A percentile compares a stretch with the other conserved stretches of the same genome.
These are phyloP conservation scores for Asterochloris erici DNA, from an alignment of 139 green algal species.

Conservation along the genomic window DNA sequence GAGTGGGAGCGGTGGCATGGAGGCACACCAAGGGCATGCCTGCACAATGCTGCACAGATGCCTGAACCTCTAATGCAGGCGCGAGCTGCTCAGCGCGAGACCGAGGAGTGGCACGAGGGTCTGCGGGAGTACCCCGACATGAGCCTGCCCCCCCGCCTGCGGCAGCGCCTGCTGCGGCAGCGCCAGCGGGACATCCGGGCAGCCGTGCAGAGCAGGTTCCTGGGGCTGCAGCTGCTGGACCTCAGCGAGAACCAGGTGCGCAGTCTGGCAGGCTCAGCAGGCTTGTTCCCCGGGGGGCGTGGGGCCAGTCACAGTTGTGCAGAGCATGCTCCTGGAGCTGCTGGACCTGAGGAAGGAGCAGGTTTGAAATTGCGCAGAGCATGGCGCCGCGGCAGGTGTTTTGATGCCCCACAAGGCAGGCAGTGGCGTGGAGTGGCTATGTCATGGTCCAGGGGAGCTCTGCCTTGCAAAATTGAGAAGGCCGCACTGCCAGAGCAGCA, in stretches of 20 bases:
- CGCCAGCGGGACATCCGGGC: neutral
- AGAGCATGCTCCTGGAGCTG: neutral
- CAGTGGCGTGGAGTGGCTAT: neutral
- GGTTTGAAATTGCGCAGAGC: neutral
- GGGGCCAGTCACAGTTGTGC: neutral
- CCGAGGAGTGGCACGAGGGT: conserved; percentile 13
- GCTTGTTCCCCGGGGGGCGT: neutral
- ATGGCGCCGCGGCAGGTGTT: neutral
- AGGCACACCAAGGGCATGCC: no score
- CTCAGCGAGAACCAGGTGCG: conserved; percentile 8
- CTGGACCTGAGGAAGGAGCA: neutral
- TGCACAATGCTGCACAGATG: neutral
- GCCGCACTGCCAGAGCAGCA: neutral
- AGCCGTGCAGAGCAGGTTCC: neutral
- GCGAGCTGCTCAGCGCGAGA: conserved; percentile 4
- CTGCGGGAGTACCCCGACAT: conserved; percentile 14
- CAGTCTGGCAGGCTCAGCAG: neutral
- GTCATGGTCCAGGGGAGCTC: neutral
- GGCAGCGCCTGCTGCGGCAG: conserved; percentile 3
- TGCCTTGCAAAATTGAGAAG: neutral
- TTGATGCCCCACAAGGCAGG: neutral
- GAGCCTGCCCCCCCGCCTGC: conserved; percentile 4
- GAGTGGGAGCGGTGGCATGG: neutral
- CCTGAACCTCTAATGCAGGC: neutral
- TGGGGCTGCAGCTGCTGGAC: conserved; percentile 5